These are phyloP conservation scores for Clavispora asparagi DNA, from an alignment of 805 yeast genomes.

Conservation along the genomic window DNA sequence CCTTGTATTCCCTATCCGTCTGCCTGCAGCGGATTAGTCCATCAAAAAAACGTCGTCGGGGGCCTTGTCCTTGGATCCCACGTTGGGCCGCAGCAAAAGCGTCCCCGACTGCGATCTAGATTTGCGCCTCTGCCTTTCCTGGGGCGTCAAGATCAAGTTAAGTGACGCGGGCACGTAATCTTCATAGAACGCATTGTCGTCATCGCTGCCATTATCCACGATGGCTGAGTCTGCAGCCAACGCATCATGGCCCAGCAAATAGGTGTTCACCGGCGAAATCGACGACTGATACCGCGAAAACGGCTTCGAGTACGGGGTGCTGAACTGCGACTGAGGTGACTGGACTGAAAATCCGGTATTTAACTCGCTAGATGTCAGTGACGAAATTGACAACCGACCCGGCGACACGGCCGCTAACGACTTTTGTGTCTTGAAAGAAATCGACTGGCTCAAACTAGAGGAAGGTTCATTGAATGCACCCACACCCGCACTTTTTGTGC, in stretches of 20 bases:
- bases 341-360: not conserved
- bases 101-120: slow-evolving; percentile 52
- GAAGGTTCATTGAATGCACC: not conserved
- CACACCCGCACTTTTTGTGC: not conserved
- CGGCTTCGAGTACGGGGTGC: not conserved
- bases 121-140: slow-evolving; percentile 64
- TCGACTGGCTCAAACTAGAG: not conserved
- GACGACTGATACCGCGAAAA: slow-evolving; percentile 1
- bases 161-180: slow-evolving; percentile 80
- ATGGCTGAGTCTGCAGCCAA: slow-evolving; percentile 16
- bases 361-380: slow-evolving; percentile 7
- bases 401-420: not conserved
- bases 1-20: not conserved
- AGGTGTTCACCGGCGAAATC: slow-evolving; percentile 3
- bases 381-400: slow-evolving; percentile 3
- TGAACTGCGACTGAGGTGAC: not conserved
- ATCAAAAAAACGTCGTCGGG: slow-evolving; percentile 30
- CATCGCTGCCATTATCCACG: slow-evolving; percentile 28
- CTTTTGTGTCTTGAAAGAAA: not conserved
- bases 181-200: slow-evolving; percentile 45
- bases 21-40: slow-evolving; percentile 17
- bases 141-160: slow-evolving; percentile 72
- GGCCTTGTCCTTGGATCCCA: not conserved
- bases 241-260: not conserved
- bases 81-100: slow-evolving; percentile 29